Conservation (phyloP, 2,329 filamentous ascomycete genomes). For the Sporothrix pseudoabietina region DNA sequence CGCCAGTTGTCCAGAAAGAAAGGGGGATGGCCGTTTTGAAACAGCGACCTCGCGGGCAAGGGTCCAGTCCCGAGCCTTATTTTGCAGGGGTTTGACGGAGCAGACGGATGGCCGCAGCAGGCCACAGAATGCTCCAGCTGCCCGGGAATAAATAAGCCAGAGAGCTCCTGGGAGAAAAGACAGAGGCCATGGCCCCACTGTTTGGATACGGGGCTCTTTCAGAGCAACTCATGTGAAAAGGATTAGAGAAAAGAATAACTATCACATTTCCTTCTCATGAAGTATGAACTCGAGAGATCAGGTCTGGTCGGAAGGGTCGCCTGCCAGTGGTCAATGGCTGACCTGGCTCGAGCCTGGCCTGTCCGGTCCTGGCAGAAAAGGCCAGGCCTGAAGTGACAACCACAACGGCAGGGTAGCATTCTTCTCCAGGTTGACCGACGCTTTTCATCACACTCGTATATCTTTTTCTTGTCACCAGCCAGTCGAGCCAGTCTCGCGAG, state of each 20-base stretch:
- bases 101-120: conserved; percentile 16
- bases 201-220: neutral
- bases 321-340: neutral
- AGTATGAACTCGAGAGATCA: neutral
- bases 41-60: conserved; percentile 20
- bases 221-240: neutral
- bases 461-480: neutral
- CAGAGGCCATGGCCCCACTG: neutral
- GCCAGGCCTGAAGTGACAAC: conserved; percentile 9
- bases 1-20: conserved; percentile 7
- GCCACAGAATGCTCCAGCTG: neutral
- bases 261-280: neutral
- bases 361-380: neutral
- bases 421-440: conserved; percentile 18
- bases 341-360: neutral
- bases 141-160: neutral
- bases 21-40: conserved; percentile 27
- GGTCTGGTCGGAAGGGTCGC: neutral
- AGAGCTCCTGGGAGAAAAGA: neutral
- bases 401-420: conserved; percentile 11
- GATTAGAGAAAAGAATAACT: too few species aligned
- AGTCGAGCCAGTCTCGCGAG: neutral
- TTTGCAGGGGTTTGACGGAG: conserved; percentile 18
- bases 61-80: conserved; percentile 19
- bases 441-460: conserved; percentile 21